Evolutionary conservation across 768 basidiomycete genomes (phyloP), one percentile per base, ranked within the genome.

Genomic region (Epithele typhae): DNA sequence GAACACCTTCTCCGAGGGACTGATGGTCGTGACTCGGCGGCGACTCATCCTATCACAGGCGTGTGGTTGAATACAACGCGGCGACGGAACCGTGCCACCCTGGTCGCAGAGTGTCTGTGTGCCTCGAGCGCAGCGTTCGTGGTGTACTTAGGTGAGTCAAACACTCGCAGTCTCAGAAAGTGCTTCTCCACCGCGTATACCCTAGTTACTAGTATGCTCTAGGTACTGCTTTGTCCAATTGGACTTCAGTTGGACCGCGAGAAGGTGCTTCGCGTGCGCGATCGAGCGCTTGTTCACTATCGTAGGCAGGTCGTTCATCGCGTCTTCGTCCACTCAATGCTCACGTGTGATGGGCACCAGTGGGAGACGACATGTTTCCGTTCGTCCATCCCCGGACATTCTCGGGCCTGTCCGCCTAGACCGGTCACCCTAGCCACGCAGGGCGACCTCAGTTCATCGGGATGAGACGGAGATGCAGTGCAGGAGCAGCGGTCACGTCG

Each of bases 181-280:
- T 27, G 24, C n/a, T n/a, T n/a, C n/a, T n/a, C n/a, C n/a, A n/a
- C n/a, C n/a, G n/a, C n/a, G n/a, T n/a, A n/a, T n/a, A n/a, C n/a
- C n/a, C n/a, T n/a, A n/a, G n/a, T n/a, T n/a, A n/a, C n/a, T n/a
- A n/a, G n/a, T n/a, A n/a, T n/a, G n/a, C n/a, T n/a, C n/a, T 4
- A 21, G 24, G 24, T 40, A 40, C n/a, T 40, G 22, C 8, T 40
- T 14, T 24, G 22, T 6, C 39, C 39, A 40, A 5, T 10, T 23
- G 21, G 39, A 17, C 5, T 40, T 24, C 23, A 40, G 11, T 15
- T 40, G 39, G 3, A 43, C 41, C 11, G 30, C 19, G 5, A 43
- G 41, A 10, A 43, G 41, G 41, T 43, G 41, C 17, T 18, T n/a
- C 19, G 45, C 45, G 24, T 46, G 45, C 15, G 45, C 45, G 25